These are phyloP conservation scores for Aureobasidium mangrovei DNA, from an alignment of 2,329 filamentous ascomycete genomes.

Conservation along the genomic window DNA sequence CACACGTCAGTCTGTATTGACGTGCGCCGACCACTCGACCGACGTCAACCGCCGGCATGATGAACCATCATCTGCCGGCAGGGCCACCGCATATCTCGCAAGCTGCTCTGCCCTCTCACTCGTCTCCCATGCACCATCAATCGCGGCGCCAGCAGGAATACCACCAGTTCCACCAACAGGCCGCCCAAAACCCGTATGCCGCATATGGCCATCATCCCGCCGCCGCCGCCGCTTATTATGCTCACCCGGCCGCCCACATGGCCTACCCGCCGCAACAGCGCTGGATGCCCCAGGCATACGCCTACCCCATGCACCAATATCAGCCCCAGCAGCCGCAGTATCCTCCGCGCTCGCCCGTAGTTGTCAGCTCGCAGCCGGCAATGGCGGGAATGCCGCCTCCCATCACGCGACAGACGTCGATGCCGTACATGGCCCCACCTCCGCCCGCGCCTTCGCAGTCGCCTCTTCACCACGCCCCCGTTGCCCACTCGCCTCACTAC, in stretches of 20 bases:
- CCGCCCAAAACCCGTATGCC: constrained; percentile 30
- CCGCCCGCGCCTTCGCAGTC: constrained; percentile 15
- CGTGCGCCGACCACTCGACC: constrained; percentile 11
- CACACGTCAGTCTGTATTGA: constrained; percentile 3
- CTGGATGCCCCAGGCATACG: constrained; percentile 30
- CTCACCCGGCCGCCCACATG: constrained; percentile 29
- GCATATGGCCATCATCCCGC: constrained; percentile 27
- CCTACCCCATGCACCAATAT: constrained; percentile 26
- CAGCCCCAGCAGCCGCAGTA: constrained; percentile 28
- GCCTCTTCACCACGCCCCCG: constrained; percentile 10
- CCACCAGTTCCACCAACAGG: constrained; percentile 28
- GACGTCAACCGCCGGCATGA: constrained; percentile 52
- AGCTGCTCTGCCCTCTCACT: constrained; percentile 27
- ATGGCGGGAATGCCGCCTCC: constrained; percentile 38
- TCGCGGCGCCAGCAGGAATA: constrained; percentile 34
- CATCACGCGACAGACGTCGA: constrained; percentile 29
- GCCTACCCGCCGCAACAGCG: constrained; percentile 30
- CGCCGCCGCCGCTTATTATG: constrained; percentile 31
- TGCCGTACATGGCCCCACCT: constrained; percentile 16
- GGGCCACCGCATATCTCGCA: constrained; percentile 40
- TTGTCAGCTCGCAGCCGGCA: constrained; percentile 37
- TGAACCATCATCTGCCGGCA: constrained; percentile 70
- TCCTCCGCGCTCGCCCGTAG: constrained; percentile 33
- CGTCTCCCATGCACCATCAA: constrained; percentile 17
- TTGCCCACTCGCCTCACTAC: constrained; percentile 8